Evolutionary conservation across 179 eudicot genomes (phyloP), one percentile per base, ranked within the genome.

Genomic region (Silene noctiflora): DNA sequence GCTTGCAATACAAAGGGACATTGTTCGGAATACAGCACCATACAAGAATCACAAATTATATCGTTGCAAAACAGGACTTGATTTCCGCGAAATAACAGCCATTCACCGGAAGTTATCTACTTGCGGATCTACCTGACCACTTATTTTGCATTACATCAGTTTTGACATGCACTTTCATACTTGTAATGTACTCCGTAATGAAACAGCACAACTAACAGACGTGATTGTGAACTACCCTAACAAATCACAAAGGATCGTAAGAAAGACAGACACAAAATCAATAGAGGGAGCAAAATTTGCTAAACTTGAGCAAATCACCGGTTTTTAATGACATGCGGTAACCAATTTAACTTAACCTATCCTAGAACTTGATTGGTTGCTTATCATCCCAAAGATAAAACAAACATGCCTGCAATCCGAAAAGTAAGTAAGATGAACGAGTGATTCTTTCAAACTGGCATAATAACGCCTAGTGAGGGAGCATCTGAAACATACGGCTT

Each of bases 321-420:
- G n/a, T 56, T 56, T 5, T 13, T 55, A 24, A 46, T 21, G 24
- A 27, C 0, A 17, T 21, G 33, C 17, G 20, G 12, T 20, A 46
- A 46, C 7, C 39, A 33, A 33, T 4, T 4, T 33, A 33, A 9
- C 11, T 4, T 33, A 33, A 9, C 51, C 62, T 58, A 72, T 72
- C 44, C 19, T 58, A n/a, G 5, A 53, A 21, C 29, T 51, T 51
- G 58, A 51, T 17, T 72, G 42, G 20, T 9, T n/a, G 31, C 27
- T 19, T 17, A 56, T 17, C 48, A 31, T 72, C 46, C 64, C 35
- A 59, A 59, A 72, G 53, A 29, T 58, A 53, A 72, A 58, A 33
- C 66, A 19, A 72, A 72, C 46, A 56, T 19, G 53, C 75, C 46
- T 17, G 65, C n/a, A n/a, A 25, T 59, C 16, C 21, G 39, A n/a